Base-by-base conservation (phyloP, 805 yeast genomes). In the Ogataea kodamae region DNA sequence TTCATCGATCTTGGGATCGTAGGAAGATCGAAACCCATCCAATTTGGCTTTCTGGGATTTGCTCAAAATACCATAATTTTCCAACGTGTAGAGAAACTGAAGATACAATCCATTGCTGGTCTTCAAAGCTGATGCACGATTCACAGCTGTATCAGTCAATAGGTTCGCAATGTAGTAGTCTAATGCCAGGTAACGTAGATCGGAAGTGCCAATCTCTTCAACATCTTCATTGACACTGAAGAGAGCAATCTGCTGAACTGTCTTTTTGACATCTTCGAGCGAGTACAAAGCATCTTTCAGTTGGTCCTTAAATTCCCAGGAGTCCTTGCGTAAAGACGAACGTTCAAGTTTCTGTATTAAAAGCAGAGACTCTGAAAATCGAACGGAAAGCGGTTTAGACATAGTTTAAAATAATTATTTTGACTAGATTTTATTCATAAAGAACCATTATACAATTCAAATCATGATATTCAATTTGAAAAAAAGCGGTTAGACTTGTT, bases 151-250 rank as follows among this genome's bases (percentile, higher is more conserved):
- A 27, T 44, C 45, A 35, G 62, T 70, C 24, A 59, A 40, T 5
- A 58, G 37, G 18, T 45, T 43, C 6, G 76, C 94, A 22, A 82
- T 48, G 45, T 77, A 71, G 52, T 67, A 87, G 40, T 78, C 78
- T 1, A 81, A 50, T 4, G 73, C 61, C 12, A 85, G 52, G 44
- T 72, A 83, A 37, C 74, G 76, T 12, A 88, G 53, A 26, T 83
- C 76, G 5, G 61, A 54, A 1, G 94, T 81, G 23, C 72, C 65
- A 8, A 88, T 49, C 47, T 88, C 97, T 1, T 77, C 83, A 2
- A 83, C 38, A 0, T 68, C 50, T 53, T 88, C 96, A 54, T 86
- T 86, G 9, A 62, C 59, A 47, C 90, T 81, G 60, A 84, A 87
- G 15, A 87, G 54, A 3, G 76, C 66, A 11, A 78, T 57, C n/a